These are phyloP conservation scores for Abrus precatorius DNA, from an alignment of 306 rosid species.

Conservation along the genomic window DNA sequence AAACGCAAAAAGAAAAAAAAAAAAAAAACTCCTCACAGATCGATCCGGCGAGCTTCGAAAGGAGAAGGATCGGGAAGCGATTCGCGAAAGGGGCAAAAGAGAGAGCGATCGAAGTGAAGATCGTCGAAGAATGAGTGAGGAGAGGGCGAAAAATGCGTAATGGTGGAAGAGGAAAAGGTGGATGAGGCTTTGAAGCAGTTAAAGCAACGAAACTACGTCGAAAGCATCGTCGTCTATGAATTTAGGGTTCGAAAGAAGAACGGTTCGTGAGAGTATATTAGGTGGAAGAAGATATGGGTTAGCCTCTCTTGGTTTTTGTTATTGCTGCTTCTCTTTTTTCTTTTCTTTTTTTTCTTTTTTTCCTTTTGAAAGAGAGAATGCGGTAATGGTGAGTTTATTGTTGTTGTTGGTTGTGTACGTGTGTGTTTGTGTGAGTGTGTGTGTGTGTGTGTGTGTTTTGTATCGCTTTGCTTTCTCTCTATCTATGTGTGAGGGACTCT, in stretches of 20 bases:
- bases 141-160: conserved; percentile 38
- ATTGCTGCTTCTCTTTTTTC: conserved; percentile 21
- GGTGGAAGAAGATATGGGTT: conserved; percentile 55
- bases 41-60: conserved; percentile 48
- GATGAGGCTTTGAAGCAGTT: conserved; percentile 28
- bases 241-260: conserved; percentile 55
- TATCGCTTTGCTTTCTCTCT: background rate
- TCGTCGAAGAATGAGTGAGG: conserved; percentile 43
- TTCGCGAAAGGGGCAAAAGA: background rate
- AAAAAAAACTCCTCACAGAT: conserved; percentile 59
- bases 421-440: conserved; percentile 4
- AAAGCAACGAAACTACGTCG: conserved; percentile 21
- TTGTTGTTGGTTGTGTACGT: conserved; percentile 43
- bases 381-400: conserved; percentile 57
- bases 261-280: conserved; percentile 51
- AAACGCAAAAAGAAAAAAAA: background rate
- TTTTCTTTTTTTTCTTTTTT: background rate
- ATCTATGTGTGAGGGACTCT: background rate
- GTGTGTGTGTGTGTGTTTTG: background rate
- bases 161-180: conserved; percentile 26
- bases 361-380: conserved; percentile 34
- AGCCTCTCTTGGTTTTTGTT: conserved; percentile 47
- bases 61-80: conserved; percentile 56
- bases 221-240: conserved; percentile 30
- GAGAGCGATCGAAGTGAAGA: conserved; percentile 50